phyloP scores from a whole-genome alignment of 2,329 filamentous ascomycete genomes.

The Scytalidium sp. region DNA sequence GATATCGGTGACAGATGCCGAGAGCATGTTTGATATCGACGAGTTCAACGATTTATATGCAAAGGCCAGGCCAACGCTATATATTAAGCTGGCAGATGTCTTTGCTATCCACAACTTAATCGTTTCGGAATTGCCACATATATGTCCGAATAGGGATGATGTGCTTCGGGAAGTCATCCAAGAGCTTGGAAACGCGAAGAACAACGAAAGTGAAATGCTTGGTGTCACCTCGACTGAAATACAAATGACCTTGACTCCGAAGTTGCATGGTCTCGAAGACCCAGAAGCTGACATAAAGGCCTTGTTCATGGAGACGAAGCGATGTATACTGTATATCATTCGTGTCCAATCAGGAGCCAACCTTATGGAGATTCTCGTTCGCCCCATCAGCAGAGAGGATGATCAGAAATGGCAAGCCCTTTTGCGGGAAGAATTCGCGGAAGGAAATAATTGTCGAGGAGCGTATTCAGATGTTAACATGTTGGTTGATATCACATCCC shows the following conservation, averaged over 20 bases:
- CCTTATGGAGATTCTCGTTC: constrained; percentile 92
- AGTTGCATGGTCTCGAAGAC: constrained; percentile 86
- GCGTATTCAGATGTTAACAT: constrained; percentile 86
- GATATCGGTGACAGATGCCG: constrained; percentile 81
- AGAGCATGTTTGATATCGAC: constrained; percentile 94
- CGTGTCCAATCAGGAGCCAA: constrained; percentile 89
- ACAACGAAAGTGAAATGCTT: constrained; percentile 90
- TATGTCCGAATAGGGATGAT: constrained; percentile 82
- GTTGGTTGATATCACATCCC: constrained; percentile 82
- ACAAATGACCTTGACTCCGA: constrained; percentile 84
- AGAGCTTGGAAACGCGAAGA: constrained; percentile 93
- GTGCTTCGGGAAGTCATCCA: constrained; percentile 86
- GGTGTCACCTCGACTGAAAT: constrained; percentile 81
- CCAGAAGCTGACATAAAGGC: constrained; percentile 90
- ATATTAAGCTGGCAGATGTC: constrained; percentile 97
- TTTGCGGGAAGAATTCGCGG: constrained; percentile 75
- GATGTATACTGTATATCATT: constrained; percentile 96
- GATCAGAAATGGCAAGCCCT: constrained; percentile 83
- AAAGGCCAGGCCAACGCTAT: constrained; percentile 94
- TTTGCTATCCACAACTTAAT: constrained; percentile 93
- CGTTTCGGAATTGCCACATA: constrained; percentile 69
- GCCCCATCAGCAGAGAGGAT: constrained; percentile 82
- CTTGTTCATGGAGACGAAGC: constrained; percentile 97
- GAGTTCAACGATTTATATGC: constrained; percentile 98
- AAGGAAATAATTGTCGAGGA: constrained; percentile 66